A percentile compares a stretch with the other conserved stretches of the same genome.
phyloP scores from a whole-genome alignment of 2,329 filamentous ascomycete species.

The Talaromyces sp. region DNA sequence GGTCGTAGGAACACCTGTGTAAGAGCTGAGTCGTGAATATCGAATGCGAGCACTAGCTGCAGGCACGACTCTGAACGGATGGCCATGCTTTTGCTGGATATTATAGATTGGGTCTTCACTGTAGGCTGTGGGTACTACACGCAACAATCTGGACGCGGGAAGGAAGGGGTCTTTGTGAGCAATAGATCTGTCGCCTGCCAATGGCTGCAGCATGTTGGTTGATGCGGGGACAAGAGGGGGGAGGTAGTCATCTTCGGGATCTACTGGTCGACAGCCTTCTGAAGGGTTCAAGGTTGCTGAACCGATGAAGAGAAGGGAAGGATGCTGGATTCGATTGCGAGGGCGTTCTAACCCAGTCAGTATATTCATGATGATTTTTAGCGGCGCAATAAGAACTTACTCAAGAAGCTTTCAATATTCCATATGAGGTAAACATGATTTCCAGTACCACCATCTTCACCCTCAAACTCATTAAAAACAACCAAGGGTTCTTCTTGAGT shows the following conservation, averaged over 20 bases:
- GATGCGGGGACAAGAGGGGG: slow-evolving; percentile 59
- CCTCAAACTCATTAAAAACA: slow-evolving; percentile 47
- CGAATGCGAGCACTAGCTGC: slow-evolving; percentile 59
- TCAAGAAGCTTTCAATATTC: slow-evolving; percentile 47
- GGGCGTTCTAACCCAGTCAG: slow-evolving; percentile 40
- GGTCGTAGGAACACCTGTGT: slow-evolving; percentile 48
- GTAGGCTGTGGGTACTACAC: slow-evolving; percentile 56
- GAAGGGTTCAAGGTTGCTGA: slow-evolving; percentile 50
- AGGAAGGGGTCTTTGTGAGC: slow-evolving; percentile 55
- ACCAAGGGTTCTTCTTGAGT: slow-evolving; percentile 48
- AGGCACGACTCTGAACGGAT: slow-evolving; percentile 58
- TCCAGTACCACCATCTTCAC: slow-evolving; percentile 36
- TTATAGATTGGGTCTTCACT: slow-evolving; percentile 54
- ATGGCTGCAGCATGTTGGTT: slow-evolving; percentile 59
- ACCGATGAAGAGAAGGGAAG: slow-evolving; percentile 58
- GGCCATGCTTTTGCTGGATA: slow-evolving; percentile 56
- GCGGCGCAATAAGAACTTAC: slow-evolving; percentile 30
- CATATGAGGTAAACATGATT: slow-evolving; percentile 49
- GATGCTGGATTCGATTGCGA: slow-evolving; percentile 58
- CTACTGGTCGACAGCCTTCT: slow-evolving; percentile 39
- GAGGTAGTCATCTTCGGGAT: slow-evolving; percentile 54
- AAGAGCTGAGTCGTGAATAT: slow-evolving; percentile 54
- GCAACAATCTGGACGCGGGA: slow-evolving; percentile 60
- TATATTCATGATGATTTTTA: not conserved
- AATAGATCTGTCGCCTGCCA: slow-evolving; percentile 54